A percentile compares a stretch with the other conserved stretches of the same genome.
phyloP scores from a whole-genome alignment of 225 moss, liverwort and hornwort species.

The Climacium dendroides region DNA sequence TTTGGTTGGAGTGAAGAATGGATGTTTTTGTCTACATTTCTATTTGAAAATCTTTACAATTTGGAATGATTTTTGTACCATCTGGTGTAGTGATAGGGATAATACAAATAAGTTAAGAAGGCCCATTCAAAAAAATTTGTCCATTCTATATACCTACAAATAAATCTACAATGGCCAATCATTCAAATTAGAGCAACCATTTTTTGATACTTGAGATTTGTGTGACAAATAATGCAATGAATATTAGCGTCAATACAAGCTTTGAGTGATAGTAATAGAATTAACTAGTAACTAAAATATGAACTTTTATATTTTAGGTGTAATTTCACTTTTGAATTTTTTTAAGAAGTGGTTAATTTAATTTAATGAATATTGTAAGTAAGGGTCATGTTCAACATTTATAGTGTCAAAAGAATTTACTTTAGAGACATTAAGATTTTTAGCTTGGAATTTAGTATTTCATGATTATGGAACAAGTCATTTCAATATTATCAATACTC shows the following conservation, averaged over 20 bases:
- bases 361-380: accelerated
- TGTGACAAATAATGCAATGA: neutral
- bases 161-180: too few relatives aligned
- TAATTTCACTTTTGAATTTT: neutral
- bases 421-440: neutral
- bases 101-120: too few relatives aligned
- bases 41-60: neutral
- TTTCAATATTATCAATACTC: neutral
- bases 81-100: accelerated
- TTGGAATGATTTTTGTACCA: neutral
- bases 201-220: neutral
- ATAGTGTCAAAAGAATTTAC: neutral
- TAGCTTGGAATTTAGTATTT: neutral
- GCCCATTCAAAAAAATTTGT: neutral
- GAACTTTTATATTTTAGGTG: neutral
- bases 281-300: too few relatives aligned
- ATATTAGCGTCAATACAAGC: accelerated
- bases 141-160: neutral
- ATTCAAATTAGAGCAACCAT: neutral
- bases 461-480: neutral
- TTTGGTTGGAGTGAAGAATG: neutral
- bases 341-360: neutral
- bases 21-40: neutral
- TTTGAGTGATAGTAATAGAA: neutral
- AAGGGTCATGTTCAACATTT: neutral